Evolutionary conservation across 257 asterid species (phyloP).

Genomic region (Verbena officinalis): DNA sequence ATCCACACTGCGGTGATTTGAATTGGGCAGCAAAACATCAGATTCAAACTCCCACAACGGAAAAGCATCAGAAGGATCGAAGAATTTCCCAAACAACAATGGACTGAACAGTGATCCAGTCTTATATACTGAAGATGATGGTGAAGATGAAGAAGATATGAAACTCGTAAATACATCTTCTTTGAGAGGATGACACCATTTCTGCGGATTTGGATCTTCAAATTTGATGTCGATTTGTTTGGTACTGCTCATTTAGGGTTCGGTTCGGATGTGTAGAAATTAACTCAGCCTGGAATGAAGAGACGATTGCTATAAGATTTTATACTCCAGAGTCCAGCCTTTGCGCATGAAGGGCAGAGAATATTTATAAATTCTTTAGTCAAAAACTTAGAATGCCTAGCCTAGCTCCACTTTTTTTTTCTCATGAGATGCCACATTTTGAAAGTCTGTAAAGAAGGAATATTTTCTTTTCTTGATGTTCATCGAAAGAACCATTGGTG

Average conservation of each 20-base stretch:
- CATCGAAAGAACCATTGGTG: no score
- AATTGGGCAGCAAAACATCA: conserved; percentile 42
- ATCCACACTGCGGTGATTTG: conserved; percentile 44
- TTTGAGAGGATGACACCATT: conserved; percentile 75
- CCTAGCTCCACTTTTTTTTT: no score
- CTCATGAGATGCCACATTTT: not conserved
- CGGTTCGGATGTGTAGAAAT: no score
- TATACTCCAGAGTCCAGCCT: no score
- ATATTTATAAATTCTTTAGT: no score
- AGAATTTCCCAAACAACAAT: conserved; percentile 76
- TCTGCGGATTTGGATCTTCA: conserved; percentile 53
- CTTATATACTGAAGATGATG: conserved; percentile 35
- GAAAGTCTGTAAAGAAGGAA: not conserved
- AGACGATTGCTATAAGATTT: no score
- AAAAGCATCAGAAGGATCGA: conserved; percentile 93
- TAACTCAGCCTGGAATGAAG: no score
- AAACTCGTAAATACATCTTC: conserved; percentile 54
- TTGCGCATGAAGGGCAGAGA: no score
- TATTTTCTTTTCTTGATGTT: not conserved
- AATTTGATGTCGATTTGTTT: conserved; percentile 50
- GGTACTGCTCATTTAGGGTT: conserved; percentile 40
- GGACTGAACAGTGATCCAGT: conserved; percentile 74
- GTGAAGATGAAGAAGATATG: conserved; percentile 37
- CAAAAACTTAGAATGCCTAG: no score
- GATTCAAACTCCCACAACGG: conserved; percentile 88